A percentile compares a stretch with the other conserved stretches of the same genome.
Evolutionary conservation across 495 filamentous ascomycete genomes (phyloP).

Genomic region (Penicillium diatomitis): DNA sequence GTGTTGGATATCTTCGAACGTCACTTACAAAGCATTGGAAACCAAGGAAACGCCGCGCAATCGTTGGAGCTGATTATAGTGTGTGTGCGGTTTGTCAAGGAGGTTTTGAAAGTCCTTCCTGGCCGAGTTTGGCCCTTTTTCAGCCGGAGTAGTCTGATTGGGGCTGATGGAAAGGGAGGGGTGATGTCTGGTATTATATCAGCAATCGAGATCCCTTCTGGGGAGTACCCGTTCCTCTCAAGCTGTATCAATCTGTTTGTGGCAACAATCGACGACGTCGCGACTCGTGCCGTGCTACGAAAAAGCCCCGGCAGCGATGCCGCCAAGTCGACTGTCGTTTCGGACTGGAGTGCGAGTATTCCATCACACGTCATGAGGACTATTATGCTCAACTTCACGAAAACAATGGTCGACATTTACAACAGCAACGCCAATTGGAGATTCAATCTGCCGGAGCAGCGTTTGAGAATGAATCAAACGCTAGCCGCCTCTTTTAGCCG

Average conservation of each 20-base stretch:
- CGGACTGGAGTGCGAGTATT: slow-evolving; percentile 57
- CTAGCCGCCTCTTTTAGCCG: slow-evolving; percentile 61
- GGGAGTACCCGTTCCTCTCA: slow-evolving; percentile 67
- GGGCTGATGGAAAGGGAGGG: slow-evolving; percentile 60
- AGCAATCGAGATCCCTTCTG: slow-evolving; percentile 62
- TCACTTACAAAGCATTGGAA: slow-evolving; percentile 53
- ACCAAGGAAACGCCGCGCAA: slow-evolving; percentile 40
- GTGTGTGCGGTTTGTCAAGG: slow-evolving; percentile 71
- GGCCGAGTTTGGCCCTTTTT: slow-evolving; percentile 85
- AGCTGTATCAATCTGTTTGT: slow-evolving; percentile 65
- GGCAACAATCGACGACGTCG: slow-evolving; percentile 64
- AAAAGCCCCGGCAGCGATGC: slow-evolving; percentile 46
- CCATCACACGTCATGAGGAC: slow-evolving; percentile 68
- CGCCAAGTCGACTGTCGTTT: slow-evolving; percentile 41
- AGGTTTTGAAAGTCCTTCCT: slow-evolving; percentile 60
- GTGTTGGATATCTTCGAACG: slow-evolving; percentile 78
- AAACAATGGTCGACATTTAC: slow-evolving; percentile 67
- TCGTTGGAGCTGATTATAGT: slow-evolving; percentile 55
- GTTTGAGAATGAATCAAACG: slow-evolving; percentile 47
- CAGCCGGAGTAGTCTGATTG: slow-evolving; percentile 66
- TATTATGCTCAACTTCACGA: slow-evolving; percentile 60
- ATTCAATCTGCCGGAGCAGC: slow-evolving; percentile 58
- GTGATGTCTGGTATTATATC: slow-evolving; percentile 65
- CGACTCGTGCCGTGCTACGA: slow-evolving; percentile 61
- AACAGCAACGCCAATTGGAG: slow-evolving; percentile 78